These are phyloP conservation scores for Arachis monticola DNA, from an alignment of 331 rosid genomes.

Conservation along the genomic window DNA sequence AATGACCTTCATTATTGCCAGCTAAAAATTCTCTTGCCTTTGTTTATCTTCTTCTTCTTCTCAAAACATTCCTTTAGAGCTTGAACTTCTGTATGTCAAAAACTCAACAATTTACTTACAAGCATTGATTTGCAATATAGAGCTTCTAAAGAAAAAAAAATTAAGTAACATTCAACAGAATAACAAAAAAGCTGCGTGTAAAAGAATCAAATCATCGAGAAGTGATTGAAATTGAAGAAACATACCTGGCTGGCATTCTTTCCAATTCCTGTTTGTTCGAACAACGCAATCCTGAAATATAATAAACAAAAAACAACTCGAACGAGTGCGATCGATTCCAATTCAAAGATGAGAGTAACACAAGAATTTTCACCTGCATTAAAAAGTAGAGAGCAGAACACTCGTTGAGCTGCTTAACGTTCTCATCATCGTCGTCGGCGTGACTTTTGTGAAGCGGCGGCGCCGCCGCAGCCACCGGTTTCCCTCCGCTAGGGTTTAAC, in stretches of 20 bases:
- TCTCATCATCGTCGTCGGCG: constrained; percentile 74
- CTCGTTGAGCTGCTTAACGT: constrained; percentile 70
- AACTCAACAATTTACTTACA: not conserved
- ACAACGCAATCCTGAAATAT: constrained; percentile 59
- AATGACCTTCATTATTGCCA: constrained; percentile 1
- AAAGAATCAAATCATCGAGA: not conserved
- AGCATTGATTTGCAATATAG: not conserved
- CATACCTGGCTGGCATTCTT: no score
- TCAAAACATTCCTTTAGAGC: constrained; percentile 76
- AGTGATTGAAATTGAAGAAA: not conserved
- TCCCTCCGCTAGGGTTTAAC: not conserved
- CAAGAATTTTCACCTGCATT: constrained; percentile 60
- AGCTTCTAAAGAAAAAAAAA: not conserved
- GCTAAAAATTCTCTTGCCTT: constrained; percentile 14
- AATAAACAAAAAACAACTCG: not conserved
- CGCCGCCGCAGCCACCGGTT: constrained; percentile 4
- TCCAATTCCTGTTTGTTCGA: no score
- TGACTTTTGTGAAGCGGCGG: constrained; percentile 49
- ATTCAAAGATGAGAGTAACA: constrained; percentile 38
- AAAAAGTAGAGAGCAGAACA: constrained; percentile 69
- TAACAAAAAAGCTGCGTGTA: not conserved
- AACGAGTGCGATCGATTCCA: not conserved
- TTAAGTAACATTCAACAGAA: not conserved
- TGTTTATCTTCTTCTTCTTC: constrained; percentile 48
- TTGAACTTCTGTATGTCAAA: constrained; percentile 61